phyloP scores from a whole-genome alignment of 2,329 filamentous ascomycete genomes.

The Fusarium sp. region DNA sequence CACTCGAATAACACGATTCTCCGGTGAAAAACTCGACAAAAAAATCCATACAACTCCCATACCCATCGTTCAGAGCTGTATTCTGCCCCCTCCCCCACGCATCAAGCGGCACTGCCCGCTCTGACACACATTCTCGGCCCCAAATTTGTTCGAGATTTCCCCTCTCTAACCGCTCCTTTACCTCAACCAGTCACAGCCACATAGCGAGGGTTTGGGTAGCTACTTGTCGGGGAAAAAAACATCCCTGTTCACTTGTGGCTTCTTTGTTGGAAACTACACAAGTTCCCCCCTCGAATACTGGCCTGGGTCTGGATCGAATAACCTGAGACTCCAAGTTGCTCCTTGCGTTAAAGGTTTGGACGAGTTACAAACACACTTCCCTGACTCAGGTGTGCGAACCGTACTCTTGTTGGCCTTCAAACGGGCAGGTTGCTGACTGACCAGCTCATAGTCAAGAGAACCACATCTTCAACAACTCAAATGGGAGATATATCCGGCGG shows the following conservation, averaged over 20 bases:
- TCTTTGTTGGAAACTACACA: conserved; percentile 12
- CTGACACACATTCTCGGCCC: conserved; percentile 27
- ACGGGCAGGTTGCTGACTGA: conserved; percentile 11
- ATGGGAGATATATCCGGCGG: conserved; percentile 40
- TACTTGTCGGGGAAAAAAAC: conserved; percentile 14
- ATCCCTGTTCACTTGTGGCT: conserved; percentile 29
- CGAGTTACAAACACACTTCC: conserved; percentile 10
- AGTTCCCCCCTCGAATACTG: neutral
- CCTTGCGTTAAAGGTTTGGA: neutral
- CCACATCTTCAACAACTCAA: conserved; percentile 3
- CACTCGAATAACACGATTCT: neutral
- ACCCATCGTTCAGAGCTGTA: neutral
- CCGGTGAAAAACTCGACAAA: neutral
- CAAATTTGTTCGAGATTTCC: conserved; percentile 27
- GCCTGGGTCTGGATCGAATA: conserved; percentile 1
- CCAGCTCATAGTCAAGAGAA: neutral
- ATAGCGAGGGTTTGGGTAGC: conserved; percentile 17
- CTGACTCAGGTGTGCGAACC: neutral
- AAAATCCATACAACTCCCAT: neutral
- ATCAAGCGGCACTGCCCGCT: conserved; percentile 20
- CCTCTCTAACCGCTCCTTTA: conserved; percentile 12
- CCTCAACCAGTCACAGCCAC: conserved; percentile 18
- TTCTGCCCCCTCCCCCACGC: conserved; percentile 12
- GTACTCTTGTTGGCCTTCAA: neutral
- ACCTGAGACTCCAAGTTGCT: neutral